phyloP scores from a whole-genome alignment of 805 yeast species.

The Saccharomycopsis sp. region DNA sequence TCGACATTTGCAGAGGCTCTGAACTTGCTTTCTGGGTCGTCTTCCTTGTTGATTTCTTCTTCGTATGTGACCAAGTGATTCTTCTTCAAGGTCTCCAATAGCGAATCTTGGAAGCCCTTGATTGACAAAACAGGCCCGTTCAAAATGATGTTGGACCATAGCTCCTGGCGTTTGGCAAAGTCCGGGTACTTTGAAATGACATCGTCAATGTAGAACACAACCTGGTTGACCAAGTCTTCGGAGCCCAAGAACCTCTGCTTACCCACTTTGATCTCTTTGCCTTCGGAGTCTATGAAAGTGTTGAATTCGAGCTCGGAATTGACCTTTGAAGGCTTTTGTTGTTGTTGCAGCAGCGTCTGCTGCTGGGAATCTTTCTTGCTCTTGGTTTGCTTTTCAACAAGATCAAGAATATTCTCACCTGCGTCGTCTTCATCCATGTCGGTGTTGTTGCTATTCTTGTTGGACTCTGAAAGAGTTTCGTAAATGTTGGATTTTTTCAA shows the following conservation, averaged over 20 bases:
- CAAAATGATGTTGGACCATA: constrained; percentile 75
- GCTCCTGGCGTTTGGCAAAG: constrained; percentile 62
- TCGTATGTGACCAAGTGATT: constrained; percentile 41
- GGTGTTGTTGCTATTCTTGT: constrained; percentile 28
- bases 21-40: constrained; percentile 24
- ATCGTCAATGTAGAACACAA: constrained; percentile 46
- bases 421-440: constrained; percentile 29
- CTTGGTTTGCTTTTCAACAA: constrained; percentile 62
- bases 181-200: constrained; percentile 31
- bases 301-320: constrained; percentile 72
- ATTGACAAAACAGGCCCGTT: constrained; percentile 73
- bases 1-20: constrained; percentile 26
- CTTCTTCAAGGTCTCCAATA: constrained; percentile 48
- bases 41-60: constrained; percentile 27
- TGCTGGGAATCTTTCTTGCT: constrained; percentile 29
- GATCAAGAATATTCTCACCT: constrained; percentile 73
- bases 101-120: constrained; percentile 65
- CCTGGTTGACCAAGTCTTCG: constrained; percentile 43
- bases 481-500: constrained; percentile 68
- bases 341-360: constrained; percentile 25
- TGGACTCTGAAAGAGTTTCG: constrained; percentile 70
- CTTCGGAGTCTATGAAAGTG: constrained; percentile 51
- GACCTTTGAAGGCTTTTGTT: constrained; percentile 26
- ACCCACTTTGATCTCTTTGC: constrained; percentile 61
- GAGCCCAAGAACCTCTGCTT: constrained; percentile 84